These are phyloP conservation scores for Beta macrorhiza DNA, from an alignment of 179 eudicot genomes.

Conservation along the genomic window DNA sequence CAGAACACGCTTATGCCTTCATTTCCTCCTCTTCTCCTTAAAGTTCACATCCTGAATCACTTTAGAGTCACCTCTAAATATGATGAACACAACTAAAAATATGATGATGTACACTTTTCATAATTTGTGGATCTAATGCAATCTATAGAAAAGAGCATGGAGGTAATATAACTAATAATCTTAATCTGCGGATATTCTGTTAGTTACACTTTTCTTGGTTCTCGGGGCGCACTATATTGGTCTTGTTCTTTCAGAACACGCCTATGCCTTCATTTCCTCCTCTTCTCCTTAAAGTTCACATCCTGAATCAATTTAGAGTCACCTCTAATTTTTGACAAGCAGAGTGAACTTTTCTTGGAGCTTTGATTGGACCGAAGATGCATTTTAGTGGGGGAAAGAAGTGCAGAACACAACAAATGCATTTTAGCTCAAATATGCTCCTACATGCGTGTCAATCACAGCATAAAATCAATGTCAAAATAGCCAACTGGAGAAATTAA, in stretches of 20 bases:
- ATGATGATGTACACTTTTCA: neutral
- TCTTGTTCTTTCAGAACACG: neutral
- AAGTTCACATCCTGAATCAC: neutral
- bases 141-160: neutral
- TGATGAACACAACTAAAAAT: too few species aligned
- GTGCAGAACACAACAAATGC: neutral
- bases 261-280: neutral
- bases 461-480: neutral
- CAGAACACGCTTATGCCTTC: neutral
- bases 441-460: conserved; percentile 1
- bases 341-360: neutral
- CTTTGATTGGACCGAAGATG: neutral
- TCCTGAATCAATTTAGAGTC: neutral
- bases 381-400: neutral
- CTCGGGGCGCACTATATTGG: neutral
- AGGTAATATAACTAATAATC: neutral
- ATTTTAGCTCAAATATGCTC: neutral
- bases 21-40: neutral
- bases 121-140: too few species aligned
- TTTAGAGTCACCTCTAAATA: neutral
- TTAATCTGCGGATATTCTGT: neutral
- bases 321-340: neutral
- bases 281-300: neutral
- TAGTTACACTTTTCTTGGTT: neutral
- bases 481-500: neutral